These are phyloP conservation scores for Ophioceras dolichostomum DNA, from an alignment of 2,329 filamentous ascomycete genomes.

Conservation along the genomic window DNA sequence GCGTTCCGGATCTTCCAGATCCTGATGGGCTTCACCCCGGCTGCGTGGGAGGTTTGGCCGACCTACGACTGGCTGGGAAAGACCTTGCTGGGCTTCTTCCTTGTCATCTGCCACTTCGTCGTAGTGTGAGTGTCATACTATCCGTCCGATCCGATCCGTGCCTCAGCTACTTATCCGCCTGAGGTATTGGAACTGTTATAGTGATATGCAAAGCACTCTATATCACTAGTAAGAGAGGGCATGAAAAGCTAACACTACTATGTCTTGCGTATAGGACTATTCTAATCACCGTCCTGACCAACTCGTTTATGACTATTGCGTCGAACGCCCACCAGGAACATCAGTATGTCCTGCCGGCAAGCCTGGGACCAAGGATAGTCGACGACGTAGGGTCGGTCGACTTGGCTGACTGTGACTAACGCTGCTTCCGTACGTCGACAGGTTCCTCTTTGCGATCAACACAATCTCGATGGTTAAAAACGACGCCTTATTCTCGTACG, in stretches of 20 bases:
- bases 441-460: conserved; percentile 88
- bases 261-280: conserved; percentile 64
- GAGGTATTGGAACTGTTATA: no score
- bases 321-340: conserved; percentile 91
- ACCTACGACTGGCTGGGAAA: conserved; percentile 69
- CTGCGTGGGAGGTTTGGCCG: conserved; percentile 85
- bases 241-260: no score
- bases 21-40: conserved; percentile 89
- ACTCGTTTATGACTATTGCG: conserved; percentile 91
- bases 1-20: conserved; percentile 90
- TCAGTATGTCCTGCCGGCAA: conserved; percentile 30
- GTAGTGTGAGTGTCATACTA: conserved; percentile 50
- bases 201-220: no score
- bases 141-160: no score
- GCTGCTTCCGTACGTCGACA: conserved; percentile 11
- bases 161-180: no score
- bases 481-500: conserved; percentile 89
- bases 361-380: no score
- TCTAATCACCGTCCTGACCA: conserved; percentile 87
- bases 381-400: no score
- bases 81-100: conserved; percentile 63
- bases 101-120: conserved; percentile 92
- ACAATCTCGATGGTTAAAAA: conserved; percentile 98
- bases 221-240: no score
- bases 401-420: background rate